These are phyloP conservation scores for Podospora fimiseda DNA, from an alignment of 495 filamentous ascomycete genomes.

Conservation along the genomic window DNA sequence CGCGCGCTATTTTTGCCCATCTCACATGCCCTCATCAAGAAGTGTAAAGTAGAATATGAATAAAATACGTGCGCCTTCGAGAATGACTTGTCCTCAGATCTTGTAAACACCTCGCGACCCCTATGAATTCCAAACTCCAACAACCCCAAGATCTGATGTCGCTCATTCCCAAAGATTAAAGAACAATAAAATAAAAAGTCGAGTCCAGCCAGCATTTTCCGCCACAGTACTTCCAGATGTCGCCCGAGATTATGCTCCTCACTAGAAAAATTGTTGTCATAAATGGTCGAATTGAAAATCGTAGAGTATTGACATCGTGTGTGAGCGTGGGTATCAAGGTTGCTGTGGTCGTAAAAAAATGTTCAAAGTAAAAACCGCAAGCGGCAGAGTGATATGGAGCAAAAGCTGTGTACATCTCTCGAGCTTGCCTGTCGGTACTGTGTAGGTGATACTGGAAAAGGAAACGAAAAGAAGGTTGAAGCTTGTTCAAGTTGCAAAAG, in stretches of 20 bases:
- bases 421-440: not conserved
- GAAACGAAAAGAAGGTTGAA: not conserved
- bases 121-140: not conserved
- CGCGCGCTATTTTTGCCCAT: not conserved
- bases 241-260: not conserved
- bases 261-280: not conserved
- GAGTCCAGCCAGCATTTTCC: constrained; percentile 5
- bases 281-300: not conserved
- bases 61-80: constrained; percentile 2
- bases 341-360: not conserved
- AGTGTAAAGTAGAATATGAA: constrained; percentile 9
- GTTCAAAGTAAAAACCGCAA: not conserved
- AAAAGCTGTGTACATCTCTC: not conserved
- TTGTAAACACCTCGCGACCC: not conserved
- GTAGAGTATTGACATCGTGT: not conserved
- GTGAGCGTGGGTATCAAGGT: not conserved
- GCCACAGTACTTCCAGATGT: not conserved
- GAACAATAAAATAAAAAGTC: constrained; percentile 3
- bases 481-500: not conserved
- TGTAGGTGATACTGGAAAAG: not conserved
- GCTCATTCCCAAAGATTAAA: constrained; percentile 8
- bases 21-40: constrained; percentile 12
- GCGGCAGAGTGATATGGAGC: not conserved
- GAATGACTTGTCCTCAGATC: constrained; percentile 1
- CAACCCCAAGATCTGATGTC: not conserved